These are phyloP conservation scores for Coemansia sp. DNA, from an alignment of 192 early-diverging fungal species.

Conservation along the genomic window DNA sequence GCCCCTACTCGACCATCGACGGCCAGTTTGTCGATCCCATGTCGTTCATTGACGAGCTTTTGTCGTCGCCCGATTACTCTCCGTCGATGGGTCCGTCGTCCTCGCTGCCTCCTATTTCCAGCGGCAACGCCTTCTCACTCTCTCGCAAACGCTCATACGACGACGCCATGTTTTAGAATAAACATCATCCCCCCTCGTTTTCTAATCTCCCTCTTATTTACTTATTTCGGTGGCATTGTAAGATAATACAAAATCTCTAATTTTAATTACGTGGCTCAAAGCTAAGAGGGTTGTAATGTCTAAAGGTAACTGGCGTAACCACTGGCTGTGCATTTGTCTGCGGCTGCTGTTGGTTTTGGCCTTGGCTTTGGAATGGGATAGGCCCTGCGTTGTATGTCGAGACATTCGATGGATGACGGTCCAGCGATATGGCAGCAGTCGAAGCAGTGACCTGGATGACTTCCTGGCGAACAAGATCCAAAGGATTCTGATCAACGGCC, in stretches of 20 bases:
- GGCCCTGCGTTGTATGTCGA: too few relatives aligned
- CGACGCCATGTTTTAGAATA: conserved; percentile 32
- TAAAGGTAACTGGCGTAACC: not conserved
- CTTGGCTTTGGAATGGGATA: not conserved
- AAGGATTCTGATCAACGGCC: not conserved
- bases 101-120: not conserved
- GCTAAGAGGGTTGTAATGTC: not conserved
- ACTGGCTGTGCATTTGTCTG: not conserved
- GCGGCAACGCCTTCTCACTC: not conserved
- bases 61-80: conserved; percentile 37
- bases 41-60: conserved; percentile 48
- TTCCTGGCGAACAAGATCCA: not conserved
- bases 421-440: not conserved
- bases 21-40: conserved; percentile 45
- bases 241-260: not conserved
- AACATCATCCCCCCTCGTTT: not conserved
- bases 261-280: not conserved
- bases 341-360: not conserved
- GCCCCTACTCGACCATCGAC: conserved; percentile 13
- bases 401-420: not conserved
- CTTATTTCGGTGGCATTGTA: conserved; percentile 1
- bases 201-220: not conserved
- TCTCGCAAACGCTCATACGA: conserved; percentile 50
- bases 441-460: not conserved
- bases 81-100: conserved; percentile 1